Conservation (phyloP, 768 basidiomycete genomes). For the Pisolithus orientalis region DNA sequence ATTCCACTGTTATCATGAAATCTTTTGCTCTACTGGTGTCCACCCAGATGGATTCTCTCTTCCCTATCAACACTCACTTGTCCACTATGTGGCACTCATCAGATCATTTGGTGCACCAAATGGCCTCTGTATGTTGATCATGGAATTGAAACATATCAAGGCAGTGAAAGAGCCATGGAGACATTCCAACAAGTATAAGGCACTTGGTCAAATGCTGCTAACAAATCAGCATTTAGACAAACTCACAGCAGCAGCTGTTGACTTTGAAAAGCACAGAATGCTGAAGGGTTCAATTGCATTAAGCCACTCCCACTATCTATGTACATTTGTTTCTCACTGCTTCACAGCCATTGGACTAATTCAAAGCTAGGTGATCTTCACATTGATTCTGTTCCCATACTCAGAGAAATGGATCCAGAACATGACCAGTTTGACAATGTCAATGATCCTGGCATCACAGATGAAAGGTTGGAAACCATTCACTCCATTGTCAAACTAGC, state of each 20-base stretch:
- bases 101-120: conserved; percentile 8
- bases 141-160: neutral
- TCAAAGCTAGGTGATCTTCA: neutral
- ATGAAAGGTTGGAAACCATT: neutral
- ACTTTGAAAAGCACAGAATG: conserved; percentile 17
- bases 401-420: neutral
- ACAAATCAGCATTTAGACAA: conserved; percentile 6
- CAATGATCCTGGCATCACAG: neutral
- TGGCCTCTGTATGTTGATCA: conserved; percentile 2
- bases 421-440: neutral
- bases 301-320: neutral
- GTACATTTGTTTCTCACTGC: neutral
- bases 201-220: neutral
- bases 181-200: neutral
- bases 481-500: neutral
- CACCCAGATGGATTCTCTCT: conserved; percentile 6
- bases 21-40: conserved; percentile 2
- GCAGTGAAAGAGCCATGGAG: neutral
- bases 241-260: conserved; percentile 11
- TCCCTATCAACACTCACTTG: conserved; percentile 13
- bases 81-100: conserved; percentile 9
- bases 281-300: conserved; percentile 13
- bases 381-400: neutral
- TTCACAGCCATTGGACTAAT: neutral
- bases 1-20: neutral